These are phyloP conservation scores for Theobroma cacao DNA, from an alignment of 345 rosid species.

Conservation along the genomic window DNA sequence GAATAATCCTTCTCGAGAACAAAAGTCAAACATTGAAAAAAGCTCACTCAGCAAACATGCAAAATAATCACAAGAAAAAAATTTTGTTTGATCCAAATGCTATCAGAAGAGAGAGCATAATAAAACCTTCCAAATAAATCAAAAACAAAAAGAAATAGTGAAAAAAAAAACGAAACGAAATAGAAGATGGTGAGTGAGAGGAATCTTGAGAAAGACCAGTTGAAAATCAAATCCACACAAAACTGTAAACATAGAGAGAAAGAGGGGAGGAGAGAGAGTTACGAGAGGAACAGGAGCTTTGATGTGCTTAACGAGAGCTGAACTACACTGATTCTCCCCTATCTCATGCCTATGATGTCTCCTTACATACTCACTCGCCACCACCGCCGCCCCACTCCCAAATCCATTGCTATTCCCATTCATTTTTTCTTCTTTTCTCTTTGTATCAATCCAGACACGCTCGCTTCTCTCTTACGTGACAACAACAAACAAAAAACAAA, in stretches of 20 bases:
- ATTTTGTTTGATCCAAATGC: background rate
- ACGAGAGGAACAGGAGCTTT: constrained; percentile 95
- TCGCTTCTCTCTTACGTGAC: constrained; percentile 10
- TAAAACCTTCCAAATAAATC: constrained; percentile 1
- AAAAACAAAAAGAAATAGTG: background rate
- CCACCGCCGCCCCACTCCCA: constrained; percentile 17
- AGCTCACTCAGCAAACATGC: background rate
- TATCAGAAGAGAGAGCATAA: background rate
- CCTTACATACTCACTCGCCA: constrained; percentile 53
- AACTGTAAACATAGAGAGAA: background rate
- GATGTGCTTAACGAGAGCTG: constrained; percentile 78
- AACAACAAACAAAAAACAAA: background rate
- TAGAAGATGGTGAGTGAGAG: background rate
- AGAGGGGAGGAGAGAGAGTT: constrained; percentile 29
- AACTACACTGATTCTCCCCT: constrained; percentile 70
- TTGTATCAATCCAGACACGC: constrained; percentile 10
- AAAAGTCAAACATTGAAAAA: background rate
- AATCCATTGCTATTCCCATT: constrained; percentile 32
- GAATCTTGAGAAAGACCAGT: constrained; percentile 8
- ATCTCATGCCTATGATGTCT: constrained; percentile 65
- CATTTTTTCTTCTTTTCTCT: constrained; percentile 34
- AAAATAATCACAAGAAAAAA: background rate
- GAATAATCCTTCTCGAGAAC: constrained; percentile 9
- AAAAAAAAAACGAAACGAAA: background rate
- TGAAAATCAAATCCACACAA: background rate